A percentile compares a stretch with the other conserved stretches of the same genome.
phyloP scores from a whole-genome alignment of 176 grass and related monocot genomes.

The Aegilops umbellulata region DNA sequence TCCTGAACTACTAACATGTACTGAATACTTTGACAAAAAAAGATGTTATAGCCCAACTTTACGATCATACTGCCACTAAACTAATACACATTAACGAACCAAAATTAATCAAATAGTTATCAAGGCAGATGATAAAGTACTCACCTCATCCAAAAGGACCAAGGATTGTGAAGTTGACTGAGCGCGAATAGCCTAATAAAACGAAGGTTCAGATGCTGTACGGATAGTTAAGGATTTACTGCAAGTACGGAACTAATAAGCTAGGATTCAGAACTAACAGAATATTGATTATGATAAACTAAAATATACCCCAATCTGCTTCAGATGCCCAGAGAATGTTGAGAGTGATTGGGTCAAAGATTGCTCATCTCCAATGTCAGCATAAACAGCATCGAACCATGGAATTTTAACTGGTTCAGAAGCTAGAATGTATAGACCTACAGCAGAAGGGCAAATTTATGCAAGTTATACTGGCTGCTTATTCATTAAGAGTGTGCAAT shows the following conservation, averaged over 20 bases:
- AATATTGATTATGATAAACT: neutral
- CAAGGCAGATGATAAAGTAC: slow-evolving; percentile 23
- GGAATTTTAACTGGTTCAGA: slow-evolving; percentile 86
- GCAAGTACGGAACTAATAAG: slow-evolving; percentile 1
- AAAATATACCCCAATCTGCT: slow-evolving; percentile 70
- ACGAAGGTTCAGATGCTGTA: slow-evolving; percentile 7
- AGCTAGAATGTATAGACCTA: slow-evolving; percentile 74
- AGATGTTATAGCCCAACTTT: slow-evolving; percentile 3
- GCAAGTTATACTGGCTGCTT: slow-evolving; percentile 4
- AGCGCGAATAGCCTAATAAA: slow-evolving; percentile 56
- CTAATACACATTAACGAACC: neutral
- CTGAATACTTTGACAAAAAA: neutral
- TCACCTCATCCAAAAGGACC: slow-evolving; percentile 80
- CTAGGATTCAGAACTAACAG: slow-evolving; percentile 9
- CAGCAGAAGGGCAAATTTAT: slow-evolving; percentile 30
- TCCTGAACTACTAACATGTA: slow-evolving; percentile 6
- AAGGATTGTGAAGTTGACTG: slow-evolving; percentile 58
- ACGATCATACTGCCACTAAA: neutral
- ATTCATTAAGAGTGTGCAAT: slow-evolving; percentile 8
- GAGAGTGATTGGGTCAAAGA: slow-evolving; percentile 79
- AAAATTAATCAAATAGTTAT: slow-evolving; percentile 10
- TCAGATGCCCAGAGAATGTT: slow-evolving; percentile 83
- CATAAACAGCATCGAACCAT: slow-evolving; percentile 84
- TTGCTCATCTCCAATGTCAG: slow-evolving; percentile 86
- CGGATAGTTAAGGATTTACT: slow-evolving; percentile 14